Evolutionary conservation across 179 eudicot species (phyloP).

Genomic region (Pouteria campechiana): DNA sequence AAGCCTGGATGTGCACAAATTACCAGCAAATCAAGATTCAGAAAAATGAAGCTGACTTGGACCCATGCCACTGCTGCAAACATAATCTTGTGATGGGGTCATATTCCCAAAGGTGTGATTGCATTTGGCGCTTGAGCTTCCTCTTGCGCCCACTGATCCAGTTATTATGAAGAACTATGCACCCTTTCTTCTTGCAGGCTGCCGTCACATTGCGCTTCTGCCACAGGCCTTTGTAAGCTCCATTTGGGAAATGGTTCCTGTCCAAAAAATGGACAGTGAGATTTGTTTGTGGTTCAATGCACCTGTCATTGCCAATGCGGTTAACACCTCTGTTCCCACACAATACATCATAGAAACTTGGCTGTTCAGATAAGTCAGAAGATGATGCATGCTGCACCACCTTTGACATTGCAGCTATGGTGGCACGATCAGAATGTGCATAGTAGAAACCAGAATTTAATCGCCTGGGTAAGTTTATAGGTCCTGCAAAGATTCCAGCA

Average conservation of each 20-base stretch:
- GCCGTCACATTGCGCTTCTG: conserved; percentile 33
- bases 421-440: conserved; percentile 64
- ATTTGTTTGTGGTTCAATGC: conserved; percentile 71
- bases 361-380: conserved; percentile 84
- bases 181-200: conserved; percentile 52
- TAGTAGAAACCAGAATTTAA: conserved; percentile 94
- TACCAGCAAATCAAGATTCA: no score
- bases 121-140: conserved; percentile 73
- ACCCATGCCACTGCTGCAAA: conserved; percentile 48
- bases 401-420: conserved; percentile 66
- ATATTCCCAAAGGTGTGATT: conserved; percentile 74
- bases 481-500: conserved; percentile 31
- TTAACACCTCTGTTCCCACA: conserved; percentile 74
- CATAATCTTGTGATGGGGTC: conserved; percentile 78
- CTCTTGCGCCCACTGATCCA: conserved; percentile 79
- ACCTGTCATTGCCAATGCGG: conserved; percentile 52
- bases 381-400: conserved; percentile 79
- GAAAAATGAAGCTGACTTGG: conserved; percentile 11
- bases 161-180: conserved; percentile 73
- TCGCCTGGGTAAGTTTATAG: conserved; percentile 83
- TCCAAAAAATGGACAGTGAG: conserved; percentile 66
- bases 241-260: conserved; percentile 79
- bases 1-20: no score
- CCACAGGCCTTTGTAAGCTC: conserved; percentile 77
- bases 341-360: conserved; percentile 83